Conservation (phyloP, 495 filamentous ascomycete species). For the Sporormia fimetaria region DNA sequence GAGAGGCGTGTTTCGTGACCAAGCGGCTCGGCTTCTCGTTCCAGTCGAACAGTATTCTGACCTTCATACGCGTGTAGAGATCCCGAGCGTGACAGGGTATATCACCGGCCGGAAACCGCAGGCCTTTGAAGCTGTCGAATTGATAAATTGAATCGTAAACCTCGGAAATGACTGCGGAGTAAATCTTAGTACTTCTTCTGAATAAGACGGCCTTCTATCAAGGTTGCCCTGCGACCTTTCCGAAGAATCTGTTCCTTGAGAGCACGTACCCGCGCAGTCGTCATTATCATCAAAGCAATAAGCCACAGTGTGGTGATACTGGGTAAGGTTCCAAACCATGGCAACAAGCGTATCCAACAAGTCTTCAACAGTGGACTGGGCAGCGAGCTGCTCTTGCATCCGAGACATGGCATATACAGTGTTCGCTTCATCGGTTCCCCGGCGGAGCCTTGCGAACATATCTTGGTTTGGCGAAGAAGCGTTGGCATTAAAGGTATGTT, state of each 20-base stretch:
- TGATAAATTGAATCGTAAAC: conserved; percentile 4
- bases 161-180: conserved; percentile 13
- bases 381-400: conserved; percentile 12
- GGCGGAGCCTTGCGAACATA: too few relatives aligned
- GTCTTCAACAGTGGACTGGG: background rate
- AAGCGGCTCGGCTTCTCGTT: conserved; percentile 3
- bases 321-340: conserved; percentile 6
- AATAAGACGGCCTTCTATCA: too few relatives aligned
- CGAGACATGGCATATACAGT: conserved; percentile 11
- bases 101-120: conserved; percentile 14
- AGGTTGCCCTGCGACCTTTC: too few relatives aligned
- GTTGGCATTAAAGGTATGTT: too few relatives aligned
- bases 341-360: conserved; percentile 10
- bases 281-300: conserved; percentile 10
- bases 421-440: conserved; percentile 5
- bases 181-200: too few relatives aligned
- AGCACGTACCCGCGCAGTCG: too few relatives aligned
- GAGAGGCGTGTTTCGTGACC: conserved; percentile 3
- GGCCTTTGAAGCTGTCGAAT: conserved; percentile 8
- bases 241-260: too few relatives aligned
- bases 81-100: conserved; percentile 15
- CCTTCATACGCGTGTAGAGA: conserved; percentile 11
- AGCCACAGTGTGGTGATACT: conserved; percentile 10
- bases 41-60: conserved; percentile 13
- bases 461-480: too few relatives aligned